These are phyloP conservation scores for Puccinia hordei DNA, from an alignment of 1,284 basidiomycete genomes.

Conservation along the genomic window DNA sequence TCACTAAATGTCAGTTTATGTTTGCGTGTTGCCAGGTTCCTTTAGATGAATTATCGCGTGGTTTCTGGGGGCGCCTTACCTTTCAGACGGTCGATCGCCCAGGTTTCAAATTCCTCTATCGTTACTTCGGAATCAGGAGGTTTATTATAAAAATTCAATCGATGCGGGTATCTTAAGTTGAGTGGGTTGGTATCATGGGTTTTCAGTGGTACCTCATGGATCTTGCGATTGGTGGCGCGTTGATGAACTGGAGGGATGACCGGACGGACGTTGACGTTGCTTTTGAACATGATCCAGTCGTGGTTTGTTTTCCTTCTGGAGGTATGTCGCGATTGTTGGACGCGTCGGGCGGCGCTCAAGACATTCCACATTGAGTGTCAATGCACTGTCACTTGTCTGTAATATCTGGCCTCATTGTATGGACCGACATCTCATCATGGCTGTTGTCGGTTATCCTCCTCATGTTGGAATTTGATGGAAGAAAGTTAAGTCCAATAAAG, in stretches of 20 bases:
- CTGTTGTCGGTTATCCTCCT: too few species aligned
- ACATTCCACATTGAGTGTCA: too few species aligned
- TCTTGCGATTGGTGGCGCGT: neutral
- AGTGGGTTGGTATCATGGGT: neutral
- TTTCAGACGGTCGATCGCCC: constrained; percentile 82
- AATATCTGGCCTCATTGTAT: too few species aligned
- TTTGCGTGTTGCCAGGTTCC: neutral
- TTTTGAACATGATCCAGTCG: too few species aligned
- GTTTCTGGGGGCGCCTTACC: constrained; percentile 54
- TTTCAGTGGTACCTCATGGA: neutral
- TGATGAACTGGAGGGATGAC: neutral
- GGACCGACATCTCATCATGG: too few species aligned
- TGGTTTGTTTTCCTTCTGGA: too few species aligned
- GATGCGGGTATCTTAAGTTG: constrained; percentile 65
- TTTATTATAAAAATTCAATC: constrained; percentile 84
- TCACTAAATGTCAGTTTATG: constrained; percentile 61
- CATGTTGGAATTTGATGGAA: too few species aligned
- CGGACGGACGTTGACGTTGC: too few species aligned
- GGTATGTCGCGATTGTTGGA: too few species aligned
- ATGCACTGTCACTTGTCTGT: too few species aligned
- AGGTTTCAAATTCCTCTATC: constrained; percentile 92
- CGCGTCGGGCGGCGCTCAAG: too few species aligned
- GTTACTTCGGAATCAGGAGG: constrained; percentile 88
- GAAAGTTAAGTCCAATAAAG: too few species aligned
- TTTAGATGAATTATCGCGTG: neutral